Percentiles rank a stretch among this genome's conserved stretches.
phyloP scores from a whole-genome alignment of 2,329 filamentous ascomycete genomes.

The Fusarium sp. region DNA sequence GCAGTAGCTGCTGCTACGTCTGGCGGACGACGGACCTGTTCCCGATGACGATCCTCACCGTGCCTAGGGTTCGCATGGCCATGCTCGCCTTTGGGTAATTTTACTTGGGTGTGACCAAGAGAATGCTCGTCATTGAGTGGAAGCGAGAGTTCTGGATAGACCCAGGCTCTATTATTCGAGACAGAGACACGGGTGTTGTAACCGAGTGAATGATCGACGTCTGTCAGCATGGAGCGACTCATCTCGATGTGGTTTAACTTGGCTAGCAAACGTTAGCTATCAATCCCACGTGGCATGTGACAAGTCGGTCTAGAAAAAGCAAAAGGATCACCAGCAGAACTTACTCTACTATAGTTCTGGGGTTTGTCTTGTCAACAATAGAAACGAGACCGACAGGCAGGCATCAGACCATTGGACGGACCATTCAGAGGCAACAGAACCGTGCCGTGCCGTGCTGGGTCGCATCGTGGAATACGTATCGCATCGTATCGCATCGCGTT shows the following conservation, averaged over 20 bases:
- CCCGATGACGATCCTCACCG: neutral
- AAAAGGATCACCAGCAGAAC: constrained; percentile 20
- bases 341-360: neutral
- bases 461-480: neutral
- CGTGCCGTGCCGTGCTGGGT: neutral
- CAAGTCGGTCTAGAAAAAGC: constrained; percentile 27
- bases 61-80: neutral
- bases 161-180: neutral
- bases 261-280: constrained; percentile 31
- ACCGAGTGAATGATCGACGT: neutral
- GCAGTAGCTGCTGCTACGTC: constrained; percentile 20
- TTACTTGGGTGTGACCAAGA: neutral
- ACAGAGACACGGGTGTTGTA: constrained; percentile 1
- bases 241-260: constrained; percentile 13
- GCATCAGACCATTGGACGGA: neutral
- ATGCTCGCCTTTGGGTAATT: neutral
- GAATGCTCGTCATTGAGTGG: neutral
- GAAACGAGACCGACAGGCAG: neutral
- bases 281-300: constrained; percentile 44
- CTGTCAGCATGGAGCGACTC: neutral
- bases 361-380: neutral
- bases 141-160: neutral
- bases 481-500: neutral
- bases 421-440: neutral
- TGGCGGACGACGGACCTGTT: neutral